phyloP scores from a whole-genome alignment of 1,284 basidiomycete genomes.

The Tilletia indica region DNA sequence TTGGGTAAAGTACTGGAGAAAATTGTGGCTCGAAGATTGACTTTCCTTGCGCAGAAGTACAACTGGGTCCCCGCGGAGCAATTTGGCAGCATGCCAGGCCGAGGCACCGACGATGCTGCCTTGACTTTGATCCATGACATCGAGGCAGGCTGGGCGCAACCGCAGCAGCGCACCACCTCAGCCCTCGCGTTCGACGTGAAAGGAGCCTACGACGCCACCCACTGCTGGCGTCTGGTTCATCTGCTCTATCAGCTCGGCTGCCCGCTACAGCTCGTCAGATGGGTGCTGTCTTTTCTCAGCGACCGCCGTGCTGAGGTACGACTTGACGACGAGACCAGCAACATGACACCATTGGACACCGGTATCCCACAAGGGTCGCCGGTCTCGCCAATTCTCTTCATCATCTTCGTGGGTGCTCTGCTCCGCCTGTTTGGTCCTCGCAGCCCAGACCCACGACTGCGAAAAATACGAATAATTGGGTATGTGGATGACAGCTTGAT shows the following conservation, averaged over 20 bases:
- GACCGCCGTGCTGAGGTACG: not conserved
- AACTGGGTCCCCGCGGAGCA: not conserved
- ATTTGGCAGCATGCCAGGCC: too few species aligned
- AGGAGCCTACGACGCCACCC: too few species aligned
- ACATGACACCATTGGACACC: not conserved
- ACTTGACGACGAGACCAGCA: not conserved
- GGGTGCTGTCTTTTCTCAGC: too few species aligned
- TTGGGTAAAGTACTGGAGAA: slow-evolving; percentile 9
- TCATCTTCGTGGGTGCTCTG: slow-evolving; percentile 2
- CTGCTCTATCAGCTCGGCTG: not conserved
- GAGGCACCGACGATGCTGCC: too few species aligned
- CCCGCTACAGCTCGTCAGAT: not conserved
- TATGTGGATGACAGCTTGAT: not conserved
- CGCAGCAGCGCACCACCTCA: too few species aligned
- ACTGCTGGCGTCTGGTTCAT: too few species aligned
- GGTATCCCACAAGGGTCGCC: not conserved
- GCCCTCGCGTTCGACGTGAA: too few species aligned
- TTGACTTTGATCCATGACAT: too few species aligned
- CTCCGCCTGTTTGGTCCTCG: slow-evolving; percentile 8
- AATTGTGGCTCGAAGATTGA: slow-evolving; percentile 1
- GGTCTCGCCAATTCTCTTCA: slow-evolving; percentile 3
- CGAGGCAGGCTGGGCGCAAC: too few species aligned
- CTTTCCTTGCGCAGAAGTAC: not conserved
- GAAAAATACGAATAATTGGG: not conserved
- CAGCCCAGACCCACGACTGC: not conserved